Conservation (phyloP, 139 green algal species). For the Zygnema circumcarinatum region DNA sequence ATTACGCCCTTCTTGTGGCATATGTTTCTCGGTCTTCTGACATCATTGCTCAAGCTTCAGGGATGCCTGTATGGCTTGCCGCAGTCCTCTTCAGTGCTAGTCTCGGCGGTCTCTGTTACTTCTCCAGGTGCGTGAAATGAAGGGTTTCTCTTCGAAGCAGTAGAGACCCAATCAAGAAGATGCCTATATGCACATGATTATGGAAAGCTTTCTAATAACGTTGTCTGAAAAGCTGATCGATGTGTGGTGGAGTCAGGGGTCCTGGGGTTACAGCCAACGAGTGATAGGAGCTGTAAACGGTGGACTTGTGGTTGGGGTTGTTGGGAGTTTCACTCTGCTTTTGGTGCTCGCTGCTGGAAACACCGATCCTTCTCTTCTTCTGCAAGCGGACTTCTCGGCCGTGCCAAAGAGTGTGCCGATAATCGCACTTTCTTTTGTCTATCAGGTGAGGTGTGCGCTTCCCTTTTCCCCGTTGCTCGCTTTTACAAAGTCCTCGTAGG, state of each 20-base stretch:
- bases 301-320: slow-evolving; percentile 55
- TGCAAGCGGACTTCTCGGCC: slow-evolving; percentile 66
- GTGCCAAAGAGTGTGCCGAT: slow-evolving; percentile 75
- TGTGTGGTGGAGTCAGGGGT: no score
- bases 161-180: background rate
- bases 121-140: slow-evolving; percentile 40
- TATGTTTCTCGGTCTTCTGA: slow-evolving; percentile 56
- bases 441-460: slow-evolving; percentile 42
- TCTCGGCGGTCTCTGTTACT: slow-evolving; percentile 73
- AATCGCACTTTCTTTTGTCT: slow-evolving; percentile 67
- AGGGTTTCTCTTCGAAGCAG: slow-evolving; percentile 44
- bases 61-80: background rate
- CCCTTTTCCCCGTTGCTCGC: background rate
- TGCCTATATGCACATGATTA: no score
- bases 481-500: no score
- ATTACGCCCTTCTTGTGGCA: slow-evolving; percentile 78
- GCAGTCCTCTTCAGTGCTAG: slow-evolving; percentile 54
- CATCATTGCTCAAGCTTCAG: slow-evolving; percentile 15
- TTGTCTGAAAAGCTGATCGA: no score
- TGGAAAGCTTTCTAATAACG: no score
- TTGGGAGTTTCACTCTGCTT: slow-evolving; percentile 69
- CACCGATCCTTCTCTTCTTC: slow-evolving; percentile 4
- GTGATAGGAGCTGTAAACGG: slow-evolving; percentile 54
- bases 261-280: slow-evolving; percentile 30
- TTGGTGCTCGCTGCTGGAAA: slow-evolving; percentile 60